Percentiles rank a stretch among this genome's conserved stretches.
These are phyloP conservation scores for Crithidia sp. DNA, from an alignment of 208 protist species.

Conservation along the genomic window DNA sequence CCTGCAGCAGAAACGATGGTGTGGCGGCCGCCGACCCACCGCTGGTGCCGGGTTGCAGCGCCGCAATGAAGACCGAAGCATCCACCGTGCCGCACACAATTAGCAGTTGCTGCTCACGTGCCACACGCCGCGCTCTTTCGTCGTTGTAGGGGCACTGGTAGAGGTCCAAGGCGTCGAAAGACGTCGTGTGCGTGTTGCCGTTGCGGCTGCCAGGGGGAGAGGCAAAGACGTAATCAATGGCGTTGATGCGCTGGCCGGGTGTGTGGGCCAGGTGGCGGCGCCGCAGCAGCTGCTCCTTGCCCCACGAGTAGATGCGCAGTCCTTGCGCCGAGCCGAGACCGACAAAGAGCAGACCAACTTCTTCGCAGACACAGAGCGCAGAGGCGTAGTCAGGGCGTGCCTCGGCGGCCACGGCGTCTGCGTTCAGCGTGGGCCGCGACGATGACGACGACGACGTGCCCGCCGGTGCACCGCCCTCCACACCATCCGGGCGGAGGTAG, in stretches of 20 bases:
- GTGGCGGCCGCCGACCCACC: slow-evolving; percentile 8
- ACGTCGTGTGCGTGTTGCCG: slow-evolving; percentile 27
- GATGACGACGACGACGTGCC: background rate
- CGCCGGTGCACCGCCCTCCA: background rate
- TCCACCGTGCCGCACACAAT: slow-evolving; percentile 74
- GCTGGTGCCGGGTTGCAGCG: slow-evolving; percentile 48
- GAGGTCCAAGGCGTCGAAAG: slow-evolving; percentile 45
- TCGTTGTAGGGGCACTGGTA: slow-evolving; percentile 58
- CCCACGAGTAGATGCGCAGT: slow-evolving; percentile 81
- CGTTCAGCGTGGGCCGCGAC: slow-evolving; percentile 1
- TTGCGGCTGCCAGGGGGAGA: slow-evolving; percentile 45
- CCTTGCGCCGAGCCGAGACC: slow-evolving; percentile 65
- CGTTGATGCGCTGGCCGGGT: slow-evolving; percentile 65
- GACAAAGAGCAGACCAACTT: slow-evolving; percentile 80
- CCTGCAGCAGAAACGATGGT: slow-evolving; percentile 67
- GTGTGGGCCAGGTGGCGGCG: slow-evolving; percentile 68
- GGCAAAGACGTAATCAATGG: slow-evolving; percentile 77
- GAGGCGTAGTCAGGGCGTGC: slow-evolving; percentile 58
- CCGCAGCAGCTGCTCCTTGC: slow-evolving; percentile 69
- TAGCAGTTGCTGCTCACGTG: slow-evolving; percentile 65
- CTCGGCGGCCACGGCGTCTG: slow-evolving; percentile 3
- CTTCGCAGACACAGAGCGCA: slow-evolving; percentile 74
- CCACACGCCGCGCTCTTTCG: slow-evolving; percentile 29
- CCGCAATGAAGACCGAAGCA: slow-evolving; percentile 76
- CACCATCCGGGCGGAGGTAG: slow-evolving; percentile 35